Evolutionary conservation across 306 rosid species (phyloP).

Genomic region (Prunus salicina): DNA sequence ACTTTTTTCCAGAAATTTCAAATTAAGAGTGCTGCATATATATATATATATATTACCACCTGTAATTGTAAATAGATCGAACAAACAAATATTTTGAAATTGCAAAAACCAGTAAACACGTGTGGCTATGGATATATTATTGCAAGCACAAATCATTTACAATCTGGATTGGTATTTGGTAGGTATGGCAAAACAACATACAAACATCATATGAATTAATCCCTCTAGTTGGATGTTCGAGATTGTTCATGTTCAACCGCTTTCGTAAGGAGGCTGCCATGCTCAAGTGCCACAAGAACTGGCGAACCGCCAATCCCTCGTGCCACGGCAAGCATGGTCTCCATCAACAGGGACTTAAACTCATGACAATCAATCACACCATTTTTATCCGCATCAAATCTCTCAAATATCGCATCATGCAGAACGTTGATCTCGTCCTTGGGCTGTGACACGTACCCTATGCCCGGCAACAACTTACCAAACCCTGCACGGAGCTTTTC

Average conservation of each 20-base stretch:
- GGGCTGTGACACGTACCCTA: constrained; percentile 31
- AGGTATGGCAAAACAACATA: not conserved
- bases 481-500: constrained; percentile 38
- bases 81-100: not conserved
- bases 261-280: constrained; percentile 47
- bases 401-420: constrained; percentile 31
- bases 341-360: constrained; percentile 43
- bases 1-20: not conserved
- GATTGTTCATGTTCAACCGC: constrained; percentile 55
- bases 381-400: constrained; percentile 46
- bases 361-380: constrained; percentile 36
- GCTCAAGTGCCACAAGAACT: constrained; percentile 42
- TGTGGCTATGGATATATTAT: not conserved
- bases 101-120: not conserved
- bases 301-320: constrained; percentile 60
- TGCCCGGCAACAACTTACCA: constrained; percentile 30
- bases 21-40: not conserved
- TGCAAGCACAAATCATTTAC: not conserved
- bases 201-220: not conserved
- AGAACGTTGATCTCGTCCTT: constrained; percentile 14
- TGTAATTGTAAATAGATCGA: not conserved
- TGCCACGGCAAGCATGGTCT: constrained; percentile 62
- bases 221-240: not conserved
- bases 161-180: not conserved
- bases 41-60: not conserved